Evolutionary conservation across 768 basidiomycete genomes (phyloP).

Genomic region (Lactifluus piperatus): DNA sequence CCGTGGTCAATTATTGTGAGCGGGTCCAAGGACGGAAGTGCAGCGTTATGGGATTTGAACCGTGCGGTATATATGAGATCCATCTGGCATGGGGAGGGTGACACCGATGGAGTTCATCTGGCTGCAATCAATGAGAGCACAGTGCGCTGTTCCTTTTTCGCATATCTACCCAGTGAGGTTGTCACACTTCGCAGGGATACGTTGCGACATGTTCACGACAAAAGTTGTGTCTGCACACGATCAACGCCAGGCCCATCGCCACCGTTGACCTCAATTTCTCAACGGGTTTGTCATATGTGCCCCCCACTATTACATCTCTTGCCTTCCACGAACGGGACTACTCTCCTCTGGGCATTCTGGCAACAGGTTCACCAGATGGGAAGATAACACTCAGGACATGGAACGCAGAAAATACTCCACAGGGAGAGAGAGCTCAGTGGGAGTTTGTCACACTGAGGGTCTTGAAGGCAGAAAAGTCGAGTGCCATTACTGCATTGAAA

Average conservation of each 20-base stretch:
- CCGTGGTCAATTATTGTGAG: conserved; percentile 80
- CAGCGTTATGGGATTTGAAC: conserved; percentile 87
- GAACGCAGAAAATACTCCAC: conserved; percentile 66
- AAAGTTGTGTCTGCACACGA: conserved; percentile 71
- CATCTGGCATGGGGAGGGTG: conserved; percentile 52
- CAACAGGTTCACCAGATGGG: conserved; percentile 69
- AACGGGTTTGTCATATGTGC: conserved; percentile 35
- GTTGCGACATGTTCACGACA: conserved; percentile 74
- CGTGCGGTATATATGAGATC: conserved; percentile 71
- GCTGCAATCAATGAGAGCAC: conserved; percentile 82
- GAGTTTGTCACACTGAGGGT: conserved; percentile 60
- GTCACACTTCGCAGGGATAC: conserved; percentile 50
- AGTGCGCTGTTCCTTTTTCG: conserved; percentile 36
- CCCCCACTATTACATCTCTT: conserved; percentile 57
- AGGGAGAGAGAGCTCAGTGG: conserved; percentile 63
- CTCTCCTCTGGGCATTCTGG: conserved; percentile 67
- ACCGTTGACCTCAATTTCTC: conserved; percentile 51
- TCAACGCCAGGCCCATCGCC: conserved; percentile 77
- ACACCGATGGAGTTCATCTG: conserved; percentile 43
- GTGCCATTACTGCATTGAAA: conserved; percentile 59
- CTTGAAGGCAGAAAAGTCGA: conserved; percentile 46
- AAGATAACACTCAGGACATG: conserved; percentile 76
- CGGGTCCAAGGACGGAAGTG: conserved; percentile 80
- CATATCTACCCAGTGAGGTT: neutral
- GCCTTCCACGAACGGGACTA: conserved; percentile 90